Percentiles rank a stretch among this genome's conserved stretches.
These are phyloP conservation scores for Primulina tabacum DNA, from an alignment of 257 asterid species.

Conservation along the genomic window DNA sequence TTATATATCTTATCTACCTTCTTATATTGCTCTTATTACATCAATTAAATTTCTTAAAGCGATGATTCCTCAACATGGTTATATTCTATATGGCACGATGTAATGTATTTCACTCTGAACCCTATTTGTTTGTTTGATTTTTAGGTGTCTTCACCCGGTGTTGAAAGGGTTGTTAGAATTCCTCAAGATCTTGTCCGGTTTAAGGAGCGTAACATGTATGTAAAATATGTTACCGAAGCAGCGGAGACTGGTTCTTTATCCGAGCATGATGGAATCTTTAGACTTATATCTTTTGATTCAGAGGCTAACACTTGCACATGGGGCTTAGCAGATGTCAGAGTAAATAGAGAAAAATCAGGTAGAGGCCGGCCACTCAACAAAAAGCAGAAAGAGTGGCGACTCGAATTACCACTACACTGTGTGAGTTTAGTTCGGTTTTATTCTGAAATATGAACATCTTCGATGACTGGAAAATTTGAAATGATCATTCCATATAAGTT, in stretches of 20 bases:
- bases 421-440: conserved; percentile 57
- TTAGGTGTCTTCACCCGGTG: conserved; percentile 93
- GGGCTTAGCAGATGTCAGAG: conserved; percentile 83
- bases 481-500: neutral
- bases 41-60: neutral
- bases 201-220: conserved; percentile 74
- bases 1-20: conserved; percentile 25
- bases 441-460: conserved; percentile 45
- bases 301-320: conserved; percentile 58
- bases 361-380: conserved; percentile 88
- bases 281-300: conserved; percentile 52
- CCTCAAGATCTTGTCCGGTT: conserved; percentile 87
- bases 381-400: conserved; percentile 80
- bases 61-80: neutral
- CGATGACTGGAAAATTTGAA: neutral
- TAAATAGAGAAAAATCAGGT: conserved; percentile 78
- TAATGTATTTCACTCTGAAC: neutral
- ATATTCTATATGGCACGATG: neutral
- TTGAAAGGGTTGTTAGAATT: conserved; percentile 64
- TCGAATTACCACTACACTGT: conserved; percentile 60
- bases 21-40: neutral
- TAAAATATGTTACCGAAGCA: conserved; percentile 47
- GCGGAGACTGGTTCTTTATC: conserved; percentile 39
- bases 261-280: conserved; percentile 66
- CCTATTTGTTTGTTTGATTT: neutral